A percentile compares a stretch with the other conserved stretches of the same genome.
Evolutionary conservation across 1,139 yeast genomes (phyloP).

Genomic region (Entelexis sorbosivorans): DNA sequence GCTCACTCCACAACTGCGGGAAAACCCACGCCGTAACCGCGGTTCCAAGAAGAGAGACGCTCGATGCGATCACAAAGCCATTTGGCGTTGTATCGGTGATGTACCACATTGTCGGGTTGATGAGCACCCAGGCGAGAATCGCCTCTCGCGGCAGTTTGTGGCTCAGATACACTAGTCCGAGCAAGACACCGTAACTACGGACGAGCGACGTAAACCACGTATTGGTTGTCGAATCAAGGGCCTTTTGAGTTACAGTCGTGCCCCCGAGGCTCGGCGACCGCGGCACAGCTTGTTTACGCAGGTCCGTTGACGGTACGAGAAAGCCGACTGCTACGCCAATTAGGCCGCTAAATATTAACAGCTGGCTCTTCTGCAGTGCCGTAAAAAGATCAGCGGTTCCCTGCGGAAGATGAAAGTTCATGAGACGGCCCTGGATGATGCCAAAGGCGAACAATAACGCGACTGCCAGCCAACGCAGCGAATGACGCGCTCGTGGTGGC

Average conservation of each 20-base stretch:
- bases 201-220: conserved; percentile 33
- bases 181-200: conserved; percentile 60
- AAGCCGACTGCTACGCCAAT: conserved; percentile 29
- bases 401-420: conserved; percentile 17
- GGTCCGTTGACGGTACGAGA: conserved; percentile 11
- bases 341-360: conserved; percentile 29
- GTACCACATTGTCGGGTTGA: conserved; percentile 73
- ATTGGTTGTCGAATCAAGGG: conserved; percentile 21
- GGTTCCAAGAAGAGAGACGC: conserved; percentile 25
- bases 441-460: conserved; percentile 28
- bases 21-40: conserved; percentile 26
- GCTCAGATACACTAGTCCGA: conserved; percentile 77
- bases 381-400: background rate
- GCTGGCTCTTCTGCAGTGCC: conserved; percentile 15
- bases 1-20: conserved; percentile 26
- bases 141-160: conserved; percentile 69
- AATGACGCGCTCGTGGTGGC: background rate
- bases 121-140: conserved; percentile 58
- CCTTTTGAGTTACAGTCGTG: conserved; percentile 6
- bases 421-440: conserved; percentile 30
- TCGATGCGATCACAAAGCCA: conserved; percentile 40
- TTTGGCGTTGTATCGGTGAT: conserved; percentile 63
- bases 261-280: background rate
- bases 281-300: background rate
- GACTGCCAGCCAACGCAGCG: conserved; percentile 14